phyloP scores from a whole-genome alignment of 1,284 basidiomycete genomes.

The Cerrena zonata region DNA sequence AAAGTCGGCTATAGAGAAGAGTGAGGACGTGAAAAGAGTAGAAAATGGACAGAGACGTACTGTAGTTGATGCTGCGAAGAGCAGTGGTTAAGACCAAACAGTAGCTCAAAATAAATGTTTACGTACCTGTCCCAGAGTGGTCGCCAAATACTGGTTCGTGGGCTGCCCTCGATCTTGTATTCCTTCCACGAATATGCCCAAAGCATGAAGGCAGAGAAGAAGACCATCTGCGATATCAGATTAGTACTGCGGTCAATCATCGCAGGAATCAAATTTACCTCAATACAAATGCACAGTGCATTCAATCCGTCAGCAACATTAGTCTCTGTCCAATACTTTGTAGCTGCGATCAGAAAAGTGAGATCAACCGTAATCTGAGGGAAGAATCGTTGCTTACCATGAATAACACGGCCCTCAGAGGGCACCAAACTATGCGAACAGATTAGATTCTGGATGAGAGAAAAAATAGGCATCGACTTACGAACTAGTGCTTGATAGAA shows the following conservation, averaged over 20 bases:
- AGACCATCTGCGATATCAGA: slow-evolving; percentile 54
- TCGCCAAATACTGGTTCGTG: slow-evolving; percentile 49
- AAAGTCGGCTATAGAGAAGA: slow-evolving; percentile 53
- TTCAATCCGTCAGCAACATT: slow-evolving; percentile 80
- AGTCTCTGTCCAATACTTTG: slow-evolving; percentile 71
- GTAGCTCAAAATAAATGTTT: neutral
- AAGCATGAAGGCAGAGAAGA: slow-evolving; percentile 72
- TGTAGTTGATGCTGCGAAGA: slow-evolving; percentile 59
- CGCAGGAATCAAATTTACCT: slow-evolving; percentile 41
- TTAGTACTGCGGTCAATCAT: neutral
- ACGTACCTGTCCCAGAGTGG: slow-evolving; percentile 70
- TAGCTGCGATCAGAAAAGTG: slow-evolving; percentile 33
- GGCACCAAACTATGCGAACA: slow-evolving; percentile 41
- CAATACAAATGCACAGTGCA: slow-evolving; percentile 76
- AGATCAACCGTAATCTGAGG: slow-evolving; percentile 7
- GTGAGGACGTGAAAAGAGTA: slow-evolving; percentile 3
- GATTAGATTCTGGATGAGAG: neutral
- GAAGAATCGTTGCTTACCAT: slow-evolving; percentile 37
- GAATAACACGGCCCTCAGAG: slow-evolving; percentile 50
- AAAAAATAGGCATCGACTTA: slow-evolving; percentile 22
- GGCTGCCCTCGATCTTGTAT: slow-evolving; percentile 41
- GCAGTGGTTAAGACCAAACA: neutral
- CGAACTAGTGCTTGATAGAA: slow-evolving; percentile 76
- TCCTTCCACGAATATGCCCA: slow-evolving; percentile 76
- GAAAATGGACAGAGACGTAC: slow-evolving; percentile 33